Base-by-base conservation (phyloP, 257 asterid genomes). In the Jacaranda mimosifolia region DNA sequence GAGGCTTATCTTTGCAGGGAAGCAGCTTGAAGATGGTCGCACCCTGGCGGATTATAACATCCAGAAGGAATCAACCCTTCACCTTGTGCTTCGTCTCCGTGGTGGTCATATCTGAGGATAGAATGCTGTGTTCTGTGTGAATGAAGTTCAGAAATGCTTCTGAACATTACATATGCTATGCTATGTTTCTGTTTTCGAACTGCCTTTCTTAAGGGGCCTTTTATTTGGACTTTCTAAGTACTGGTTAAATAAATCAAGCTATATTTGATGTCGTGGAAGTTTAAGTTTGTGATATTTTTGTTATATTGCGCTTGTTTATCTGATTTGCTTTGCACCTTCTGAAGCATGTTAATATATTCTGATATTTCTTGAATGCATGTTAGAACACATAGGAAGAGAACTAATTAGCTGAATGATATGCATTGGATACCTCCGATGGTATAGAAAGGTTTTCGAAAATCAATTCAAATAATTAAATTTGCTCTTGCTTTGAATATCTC, bases 41-140 rank as follows among this genome's bases (percentile, higher is more conserved):
- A 78, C 82, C 8, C 77, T 77, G 36, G 82, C 82, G 0, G 82
- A 77, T 51, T 77, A 79, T n/a, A 79, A 79, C 32, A 73, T 79
- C 49, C 83, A 79, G 72, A 79, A 79, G 72, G 83, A 79, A 58
- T 73, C 83, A 3, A 73, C 83, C 15, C 83, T 79, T 58, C 83
- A 79, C 74, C 72, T 79, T 38, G 79, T 79, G 64, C 80, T 80
- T 43, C 83, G 80, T 40, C 73, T 74, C n/a, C 77, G 77, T 9
- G 83, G 83, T 46, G 83, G 83, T 19, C 9, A 6, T 59, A 59
- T 45, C 76, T 80, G 80, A 80, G 52, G 14, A 32, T 42, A 32
- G 60, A 15, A 21, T 55, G 39, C 9, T 17, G 8, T 57, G 62
- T 18, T 19, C 7, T 9, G 12, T 46, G 63, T 19, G 2, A 19